Evolutionary conservation across 192 early-diverging fungal species (phyloP).

Genomic region (Glomus cerebriforme): DNA sequence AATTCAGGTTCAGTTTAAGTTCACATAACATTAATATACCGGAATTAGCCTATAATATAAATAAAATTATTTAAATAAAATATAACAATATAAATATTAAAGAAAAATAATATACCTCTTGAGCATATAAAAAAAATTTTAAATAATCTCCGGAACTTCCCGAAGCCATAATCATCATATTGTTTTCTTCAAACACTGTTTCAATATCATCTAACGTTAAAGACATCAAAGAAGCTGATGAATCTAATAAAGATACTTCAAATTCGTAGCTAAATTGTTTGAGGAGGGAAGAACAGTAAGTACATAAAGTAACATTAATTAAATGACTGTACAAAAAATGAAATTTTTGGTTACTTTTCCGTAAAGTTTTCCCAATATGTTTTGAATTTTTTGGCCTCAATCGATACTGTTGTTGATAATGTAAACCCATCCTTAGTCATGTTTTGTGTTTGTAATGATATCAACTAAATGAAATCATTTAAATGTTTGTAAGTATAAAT

Average conservation of each 20-base stretch:
- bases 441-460: background rate
- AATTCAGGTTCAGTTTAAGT: background rate
- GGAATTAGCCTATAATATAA: background rate
- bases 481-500: background rate
- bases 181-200: constrained; percentile 5
- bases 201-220: constrained; percentile 3
- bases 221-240: background rate
- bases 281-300: no score
- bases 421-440: background rate
- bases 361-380: background rate
- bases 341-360: constrained; percentile 1
- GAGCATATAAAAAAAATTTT: constrained; percentile 14
- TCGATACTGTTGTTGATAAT: constrained; percentile 1
- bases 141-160: background rate
- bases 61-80: background rate
- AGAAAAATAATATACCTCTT: background rate
- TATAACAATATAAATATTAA: background rate
- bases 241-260: background rate
- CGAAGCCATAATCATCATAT: constrained; percentile 14
- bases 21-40: background rate
- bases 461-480: background rate
- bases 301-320: background rate
- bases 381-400: constrained; percentile 2
- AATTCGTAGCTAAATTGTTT: background rate
- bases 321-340: background rate